Evolutionary conservation across 371 early-diverging fungal genomes (phyloP).

Genomic region (Apophysomyces variabilis): DNA sequence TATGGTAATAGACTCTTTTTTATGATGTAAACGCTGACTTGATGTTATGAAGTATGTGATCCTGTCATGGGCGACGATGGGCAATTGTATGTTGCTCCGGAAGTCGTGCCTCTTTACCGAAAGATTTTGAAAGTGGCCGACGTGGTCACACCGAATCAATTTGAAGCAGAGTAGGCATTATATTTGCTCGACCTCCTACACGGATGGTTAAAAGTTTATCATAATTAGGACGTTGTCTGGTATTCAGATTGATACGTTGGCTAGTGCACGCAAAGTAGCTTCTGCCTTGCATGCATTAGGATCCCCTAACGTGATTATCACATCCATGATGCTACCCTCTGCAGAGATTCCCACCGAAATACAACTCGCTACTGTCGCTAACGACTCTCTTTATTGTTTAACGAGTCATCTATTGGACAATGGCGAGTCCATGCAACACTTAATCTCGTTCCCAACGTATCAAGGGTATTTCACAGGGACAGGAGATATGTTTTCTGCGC

Average conservation of each 20-base stretch:
- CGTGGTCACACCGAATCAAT: constrained; percentile 91
- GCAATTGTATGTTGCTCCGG: constrained; percentile 80
- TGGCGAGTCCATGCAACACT: constrained; percentile 38
- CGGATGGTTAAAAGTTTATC: neutral
- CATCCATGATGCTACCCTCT: constrained; percentile 55
- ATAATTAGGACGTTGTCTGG: constrained; percentile 63
- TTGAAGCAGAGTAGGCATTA: constrained; percentile 80
- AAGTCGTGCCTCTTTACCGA: constrained; percentile 81
- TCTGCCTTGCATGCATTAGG: constrained; percentile 72
- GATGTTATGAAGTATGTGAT: constrained; percentile 70
- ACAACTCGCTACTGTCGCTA: constrained; percentile 22
- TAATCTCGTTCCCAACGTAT: constrained; percentile 78
- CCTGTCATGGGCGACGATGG: constrained; percentile 95
- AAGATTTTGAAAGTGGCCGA: constrained; percentile 67
- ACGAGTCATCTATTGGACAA: constrained; percentile 29
- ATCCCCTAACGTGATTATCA: constrained; percentile 76
- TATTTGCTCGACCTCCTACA: neutral
- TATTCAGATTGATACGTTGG: constrained; percentile 54
- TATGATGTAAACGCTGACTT: too few relatives aligned
- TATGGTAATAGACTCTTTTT: constrained; percentile 42
- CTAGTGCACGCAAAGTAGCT: constrained; percentile 58
- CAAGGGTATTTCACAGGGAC: constrained; percentile 89
- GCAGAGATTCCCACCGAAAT: constrained; percentile 39
- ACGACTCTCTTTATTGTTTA: constrained; percentile 41
- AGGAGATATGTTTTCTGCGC: constrained; percentile 86